These are phyloP conservation scores for Bacidia gigantensis DNA, from an alignment of 495 filamentous ascomycete species.

Conservation along the genomic window DNA sequence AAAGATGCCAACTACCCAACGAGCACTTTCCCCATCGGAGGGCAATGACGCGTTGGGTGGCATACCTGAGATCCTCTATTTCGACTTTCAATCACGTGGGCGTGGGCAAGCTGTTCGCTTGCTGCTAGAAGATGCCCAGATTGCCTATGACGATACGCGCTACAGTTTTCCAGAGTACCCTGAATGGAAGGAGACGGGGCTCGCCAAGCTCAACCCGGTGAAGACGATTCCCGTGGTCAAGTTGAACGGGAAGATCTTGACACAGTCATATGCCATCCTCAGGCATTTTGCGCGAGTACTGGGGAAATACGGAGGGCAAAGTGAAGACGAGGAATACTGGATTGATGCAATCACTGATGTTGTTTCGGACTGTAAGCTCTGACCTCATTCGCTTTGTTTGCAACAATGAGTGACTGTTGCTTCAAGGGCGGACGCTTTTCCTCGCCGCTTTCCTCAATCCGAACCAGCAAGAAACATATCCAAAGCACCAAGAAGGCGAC, in stretches of 20 bases:
- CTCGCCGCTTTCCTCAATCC: constrained; percentile 18
- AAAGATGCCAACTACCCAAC: constrained; percentile 20
- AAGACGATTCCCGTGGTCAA: constrained; percentile 28
- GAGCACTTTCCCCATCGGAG: constrained; percentile 11
- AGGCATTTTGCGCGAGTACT: constrained; percentile 29
- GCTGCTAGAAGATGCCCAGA: constrained; percentile 29
- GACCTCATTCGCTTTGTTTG: no score
- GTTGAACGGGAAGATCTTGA: constrained; percentile 27
- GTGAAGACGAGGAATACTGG: constrained; percentile 28
- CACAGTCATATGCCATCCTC: constrained; percentile 28
- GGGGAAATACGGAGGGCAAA: constrained; percentile 27
- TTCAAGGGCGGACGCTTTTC: constrained; percentile 22
- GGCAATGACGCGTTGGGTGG: constrained; percentile 22
- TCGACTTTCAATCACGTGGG: constrained; percentile 30
- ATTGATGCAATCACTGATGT: constrained; percentile 32
- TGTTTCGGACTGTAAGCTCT: constrained; percentile 25
- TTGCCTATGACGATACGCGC: constrained; percentile 28
- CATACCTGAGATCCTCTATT: constrained; percentile 23
- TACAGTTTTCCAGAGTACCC: constrained; percentile 31
- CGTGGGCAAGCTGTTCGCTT: constrained; percentile 32
- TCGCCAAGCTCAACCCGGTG: constrained; percentile 25
- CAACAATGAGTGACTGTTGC: no score
- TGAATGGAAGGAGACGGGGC: constrained; percentile 20
- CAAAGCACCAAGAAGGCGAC: constrained; percentile 14
- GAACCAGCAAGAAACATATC: constrained; percentile 14